Conservation (phyloP, 805 yeast species). For the Suhomyces prunicola region DNA sequence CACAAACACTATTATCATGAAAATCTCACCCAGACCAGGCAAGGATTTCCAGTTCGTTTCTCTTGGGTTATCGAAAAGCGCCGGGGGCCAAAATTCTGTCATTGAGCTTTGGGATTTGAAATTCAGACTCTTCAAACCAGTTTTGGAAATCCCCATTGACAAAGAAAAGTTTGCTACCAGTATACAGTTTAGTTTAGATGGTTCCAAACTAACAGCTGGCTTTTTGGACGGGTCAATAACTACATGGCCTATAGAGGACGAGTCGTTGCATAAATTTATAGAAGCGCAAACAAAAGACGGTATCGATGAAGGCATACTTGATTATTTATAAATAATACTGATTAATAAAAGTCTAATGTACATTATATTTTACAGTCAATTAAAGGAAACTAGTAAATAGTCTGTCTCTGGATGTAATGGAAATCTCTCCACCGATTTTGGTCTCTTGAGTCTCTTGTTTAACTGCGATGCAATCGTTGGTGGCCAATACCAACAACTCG, state of each 20-base stretch:
- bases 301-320: slow-evolving; percentile 7
- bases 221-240: slow-evolving; percentile 17
- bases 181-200: slow-evolving; percentile 15
- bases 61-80: slow-evolving; percentile 15
- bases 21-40: slow-evolving; percentile 17
- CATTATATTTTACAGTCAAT: not conserved
- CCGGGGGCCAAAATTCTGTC: slow-evolving; percentile 6
- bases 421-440: slow-evolving; percentile 55
- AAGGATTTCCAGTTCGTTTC: slow-evolving; percentile 23
- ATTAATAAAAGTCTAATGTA: not conserved
- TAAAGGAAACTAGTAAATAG: slow-evolving; percentile 24
- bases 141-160: slow-evolving; percentile 10
- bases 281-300: not conserved
- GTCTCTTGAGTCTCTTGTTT: slow-evolving; percentile 45
- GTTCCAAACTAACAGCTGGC: slow-evolving; percentile 19
- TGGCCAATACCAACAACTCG: slow-evolving; percentile 77
- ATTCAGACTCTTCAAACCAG: slow-evolving; percentile 15
- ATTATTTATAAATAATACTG: not conserved
- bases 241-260: slow-evolving; percentile 6
- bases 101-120: slow-evolving; percentile 32
- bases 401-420: slow-evolving; percentile 45
- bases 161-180: slow-evolving; percentile 6
- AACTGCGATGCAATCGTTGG: slow-evolving; percentile 64
- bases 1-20: slow-evolving; percentile 17
- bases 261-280: not conserved